Conservation (phyloP, 2,329 filamentous ascomycete genomes). For the Cytospora chrysosperma region DNA sequence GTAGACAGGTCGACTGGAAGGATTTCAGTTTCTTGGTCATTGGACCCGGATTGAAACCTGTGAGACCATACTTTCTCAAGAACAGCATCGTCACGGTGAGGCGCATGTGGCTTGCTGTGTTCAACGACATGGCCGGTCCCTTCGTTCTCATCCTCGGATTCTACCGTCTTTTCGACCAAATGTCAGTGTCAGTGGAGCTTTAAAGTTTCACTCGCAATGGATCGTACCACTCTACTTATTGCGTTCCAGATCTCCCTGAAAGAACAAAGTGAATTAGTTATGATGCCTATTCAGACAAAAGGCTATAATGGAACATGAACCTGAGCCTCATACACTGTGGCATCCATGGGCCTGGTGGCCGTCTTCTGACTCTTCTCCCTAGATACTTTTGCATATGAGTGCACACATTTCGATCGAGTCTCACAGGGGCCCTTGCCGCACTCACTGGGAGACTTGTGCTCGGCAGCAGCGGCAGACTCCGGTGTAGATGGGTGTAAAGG, state of each 20-base stretch:
- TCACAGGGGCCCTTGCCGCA: neutral
- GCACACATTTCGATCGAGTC: neutral
- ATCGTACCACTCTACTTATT: constrained; percentile 45
- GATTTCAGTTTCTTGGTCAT: constrained; percentile 39
- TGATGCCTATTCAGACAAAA: neutral
- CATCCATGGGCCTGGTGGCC: neutral
- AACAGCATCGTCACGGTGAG: neutral
- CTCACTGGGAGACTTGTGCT: neutral
- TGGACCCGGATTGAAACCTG: neutral
- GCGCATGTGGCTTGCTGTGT: constrained; percentile 23
- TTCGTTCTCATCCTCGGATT: constrained; percentile 1
- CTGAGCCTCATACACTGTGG: neutral
- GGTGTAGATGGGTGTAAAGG: constrained; percentile 33
- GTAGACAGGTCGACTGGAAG: constrained; percentile 54
- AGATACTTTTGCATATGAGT: neutral
- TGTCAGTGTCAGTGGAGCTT: neutral
- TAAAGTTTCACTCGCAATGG: neutral
- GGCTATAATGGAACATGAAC: neutral
- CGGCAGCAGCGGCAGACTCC: constrained; percentile 15
- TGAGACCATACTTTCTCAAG: neutral
- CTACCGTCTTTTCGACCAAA: neutral
- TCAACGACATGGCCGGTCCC: constrained; percentile 28
- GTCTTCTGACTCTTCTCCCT: neutral
- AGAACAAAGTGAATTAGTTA: neutral
- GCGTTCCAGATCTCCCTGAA: constrained; percentile 46